phyloP scores from a whole-genome alignment of 1,284 basidiomycete genomes.

The Neonothopanus nambi region DNA sequence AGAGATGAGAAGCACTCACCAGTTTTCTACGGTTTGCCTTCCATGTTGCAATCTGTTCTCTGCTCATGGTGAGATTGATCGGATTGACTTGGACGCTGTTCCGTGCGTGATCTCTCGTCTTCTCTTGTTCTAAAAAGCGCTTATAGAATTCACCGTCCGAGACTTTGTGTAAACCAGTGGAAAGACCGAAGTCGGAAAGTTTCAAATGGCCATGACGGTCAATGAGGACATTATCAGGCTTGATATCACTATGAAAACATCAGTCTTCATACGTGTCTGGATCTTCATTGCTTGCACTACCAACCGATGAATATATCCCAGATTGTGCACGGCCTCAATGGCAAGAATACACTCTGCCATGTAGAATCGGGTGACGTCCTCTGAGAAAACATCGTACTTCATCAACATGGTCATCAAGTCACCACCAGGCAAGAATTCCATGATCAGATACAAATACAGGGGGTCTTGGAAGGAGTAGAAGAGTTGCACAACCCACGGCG shows the following conservation, averaged over 20 bases:
- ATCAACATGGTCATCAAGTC: conserved; percentile 99
- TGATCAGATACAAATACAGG: conserved; percentile 94
- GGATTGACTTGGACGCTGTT: conserved; percentile 96
- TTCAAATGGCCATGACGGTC: conserved; percentile 97
- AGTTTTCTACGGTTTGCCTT: conserved; percentile 97
- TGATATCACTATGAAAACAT: conserved; percentile 78
- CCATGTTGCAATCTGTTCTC: conserved; percentile 97
- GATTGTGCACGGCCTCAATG: conserved; percentile 96
- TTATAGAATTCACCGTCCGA: conserved; percentile 97
- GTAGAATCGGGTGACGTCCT: conserved; percentile 98
- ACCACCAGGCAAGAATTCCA: conserved; percentile 98
- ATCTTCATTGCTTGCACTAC: no score
- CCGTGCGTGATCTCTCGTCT: conserved; percentile 59
- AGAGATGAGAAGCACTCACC: conserved; percentile 52
- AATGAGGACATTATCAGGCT: conserved; percentile 98
- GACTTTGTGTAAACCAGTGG: conserved; percentile 97
- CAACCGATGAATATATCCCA: conserved; percentile 89
- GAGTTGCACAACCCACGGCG: conserved; percentile 96
- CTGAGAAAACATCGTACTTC: conserved; percentile 99
- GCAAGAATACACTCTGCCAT: conserved; percentile 99
- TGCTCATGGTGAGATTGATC: conserved; percentile 93
- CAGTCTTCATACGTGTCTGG: conserved; percentile 2
- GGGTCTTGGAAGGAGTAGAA: conserved; percentile 99
- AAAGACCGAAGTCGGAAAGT: conserved; percentile 96
- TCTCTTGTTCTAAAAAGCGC: conserved; percentile 73